Base-by-base conservation (phyloP, 2,329 filamentous ascomycete species). In the Mycosphaerella arachidis region DNA sequence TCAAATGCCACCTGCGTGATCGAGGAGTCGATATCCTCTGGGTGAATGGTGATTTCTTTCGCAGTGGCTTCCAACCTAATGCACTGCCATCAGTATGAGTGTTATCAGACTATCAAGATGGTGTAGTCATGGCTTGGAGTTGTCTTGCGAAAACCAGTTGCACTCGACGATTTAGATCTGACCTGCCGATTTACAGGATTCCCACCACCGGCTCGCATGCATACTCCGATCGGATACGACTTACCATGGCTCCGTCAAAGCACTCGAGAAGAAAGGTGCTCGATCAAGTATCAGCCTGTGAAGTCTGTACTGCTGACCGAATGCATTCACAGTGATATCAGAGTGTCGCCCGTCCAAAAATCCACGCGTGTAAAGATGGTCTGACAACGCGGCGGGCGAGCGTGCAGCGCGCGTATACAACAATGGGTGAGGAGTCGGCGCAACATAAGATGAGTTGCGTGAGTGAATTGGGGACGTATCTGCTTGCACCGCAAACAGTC, bases 201-300 rank as follows among this genome's bases (percentile, higher is more conserved):
- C 13, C 13, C 33, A 13, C 1, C 33, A 13, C 8, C 13, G 33
- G 33, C 33, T 35, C 13, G 33, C 33, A 13, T 13, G 13, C 33
- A 13, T 35, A 13, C 33, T 18, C 43, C 72, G 13, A 35, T 2
- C 8, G 33, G 33, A 35, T n/a, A 2, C 37, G 16, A 13, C 37
- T 43, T 43, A 43, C 82, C 82, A 84, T n/a, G 81, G 80, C 37
- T 79, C 81, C 0, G 79, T 82, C 27, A 84, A 73, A 13, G 81
- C 81, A 13, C 78, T 79, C 1, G 78, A 76, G 69, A 84, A 84
- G 75, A 83, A 84, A 0, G 81, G 81, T 4, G 82, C 80, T 55
- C 79, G 78, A 66, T 84, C 82, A 20, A 84, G 78, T 20, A 84
- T 76, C 8, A 84, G 71, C 18, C 82, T 79, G 66, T 84, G 82